phyloP scores from a whole-genome alignment of 225 moss, liverwort and hornwort species.

The Marchantia polymorpha region DNA sequence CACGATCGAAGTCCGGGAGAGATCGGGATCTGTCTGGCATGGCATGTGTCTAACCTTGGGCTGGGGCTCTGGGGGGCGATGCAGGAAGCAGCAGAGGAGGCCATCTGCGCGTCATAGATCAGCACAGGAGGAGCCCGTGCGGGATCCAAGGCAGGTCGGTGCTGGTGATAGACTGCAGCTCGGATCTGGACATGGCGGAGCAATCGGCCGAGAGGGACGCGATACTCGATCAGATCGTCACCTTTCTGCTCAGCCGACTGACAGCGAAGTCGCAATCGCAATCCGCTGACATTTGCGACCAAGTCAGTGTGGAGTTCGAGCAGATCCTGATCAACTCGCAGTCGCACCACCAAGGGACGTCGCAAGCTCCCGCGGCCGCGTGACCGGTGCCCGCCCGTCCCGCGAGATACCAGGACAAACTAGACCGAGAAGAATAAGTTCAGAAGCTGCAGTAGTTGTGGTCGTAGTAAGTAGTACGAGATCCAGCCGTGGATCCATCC shows the following conservation, averaged over 20 bases:
- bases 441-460: too few species aligned
- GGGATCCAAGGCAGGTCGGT: conserved; percentile 45
- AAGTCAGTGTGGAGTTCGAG: neutral
- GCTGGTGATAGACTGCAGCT: conserved; percentile 51
- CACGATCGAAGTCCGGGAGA: neutral
- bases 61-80: neutral
- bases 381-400: too few species aligned
- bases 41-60: too few species aligned
- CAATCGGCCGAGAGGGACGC: conserved; percentile 43
- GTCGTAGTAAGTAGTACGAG: neutral
- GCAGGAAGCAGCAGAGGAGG: conserved; percentile 37
- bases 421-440: too few species aligned
- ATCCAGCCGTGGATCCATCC: neutral
- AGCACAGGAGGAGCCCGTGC: conserved; percentile 25
- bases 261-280: neutral
- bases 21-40: neutral
- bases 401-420: too few species aligned
- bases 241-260: conserved; percentile 17
- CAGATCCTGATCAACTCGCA: neutral
- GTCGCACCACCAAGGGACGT: neutral
- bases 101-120: conserved; percentile 33
- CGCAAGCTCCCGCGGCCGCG: neutral
- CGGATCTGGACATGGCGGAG: conserved; percentile 37
- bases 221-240: conserved; percentile 45
- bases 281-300: neutral